These are phyloP conservation scores for Camellia granthamiana DNA, from an alignment of 148 eudicot species.

Conservation along the genomic window DNA sequence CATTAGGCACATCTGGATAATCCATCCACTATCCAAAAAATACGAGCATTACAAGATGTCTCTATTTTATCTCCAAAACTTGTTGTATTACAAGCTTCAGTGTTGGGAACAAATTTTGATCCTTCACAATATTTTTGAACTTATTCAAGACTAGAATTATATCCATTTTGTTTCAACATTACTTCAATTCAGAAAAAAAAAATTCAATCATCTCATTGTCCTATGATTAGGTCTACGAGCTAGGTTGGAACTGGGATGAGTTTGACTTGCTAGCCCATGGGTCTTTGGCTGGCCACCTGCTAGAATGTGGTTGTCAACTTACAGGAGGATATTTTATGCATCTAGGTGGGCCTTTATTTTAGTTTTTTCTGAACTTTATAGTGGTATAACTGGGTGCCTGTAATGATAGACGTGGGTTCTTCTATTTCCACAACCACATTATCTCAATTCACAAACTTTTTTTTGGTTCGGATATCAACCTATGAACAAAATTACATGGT, in stretches of 20 bases:
- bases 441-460: no score
- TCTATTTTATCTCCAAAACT: not conserved
- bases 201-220: not conserved
- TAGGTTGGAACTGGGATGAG: slow-evolving; percentile 98
- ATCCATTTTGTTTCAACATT: not conserved
- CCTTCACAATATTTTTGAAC: not conserved
- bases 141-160: not conserved
- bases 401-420: not conserved
- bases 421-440: no score
- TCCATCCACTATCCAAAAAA: not conserved
- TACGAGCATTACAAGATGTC: not conserved
- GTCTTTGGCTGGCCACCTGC: slow-evolving; percentile 87
- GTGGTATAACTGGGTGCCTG: not conserved
- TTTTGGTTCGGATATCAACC: no score
- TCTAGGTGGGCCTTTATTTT: slow-evolving; percentile 53
- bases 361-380: not conserved
- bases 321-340: slow-evolving; percentile 99
- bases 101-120: not conserved
- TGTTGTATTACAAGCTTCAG: not conserved
- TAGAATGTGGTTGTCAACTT: slow-evolving; percentile 98
- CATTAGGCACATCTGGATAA: not conserved
- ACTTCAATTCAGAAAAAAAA: not conserved
- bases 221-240: slow-evolving; percentile 70
- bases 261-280: slow-evolving; percentile 77
- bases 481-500: no score